Base-by-base conservation (phyloP, 495 filamentous ascomycete genomes). In the Podospora pseudopauciseta region DNA sequence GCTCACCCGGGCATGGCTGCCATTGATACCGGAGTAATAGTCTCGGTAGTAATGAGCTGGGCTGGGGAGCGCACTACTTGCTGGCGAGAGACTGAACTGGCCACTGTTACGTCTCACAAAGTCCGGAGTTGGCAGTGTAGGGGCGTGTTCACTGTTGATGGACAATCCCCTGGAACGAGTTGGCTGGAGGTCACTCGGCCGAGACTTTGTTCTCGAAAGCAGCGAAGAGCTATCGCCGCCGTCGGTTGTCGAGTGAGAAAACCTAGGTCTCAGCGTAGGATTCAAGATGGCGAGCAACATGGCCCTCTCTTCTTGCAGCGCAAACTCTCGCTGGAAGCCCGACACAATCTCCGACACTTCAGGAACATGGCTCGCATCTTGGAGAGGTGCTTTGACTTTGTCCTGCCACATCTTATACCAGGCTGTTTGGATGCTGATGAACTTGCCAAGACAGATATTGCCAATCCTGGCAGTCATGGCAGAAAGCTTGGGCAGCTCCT, bases 401-500 rank as follows among this genome's bases (percentile, higher is more conserved):
- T 87, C 86, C 70, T 91, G 89, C 87, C 93, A 91, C 16, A 90
- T 86, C 30, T 82, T 81, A 70, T 86, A 92, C 93, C 93, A 99
- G 19, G 88, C 79, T 2, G 85, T 81, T 69, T 97, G 93, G 54
- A 96, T 87, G 66, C 90, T 83, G 64, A 97, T 86, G 71, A 97
- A 92, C 73, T 91, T 92, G 66, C 84, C 86, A 39, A 97, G 79
- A 68, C 91, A 93, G 0, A 89, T 88, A 70, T 93, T 89, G 69
- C 93, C 90, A 60, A 97, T 79, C 71, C 88, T 90, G 63, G 88
- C 89, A 0, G 93, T 97, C 61, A 93, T 77, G 13, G 78, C 78
- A 68, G 92, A 97, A 15, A 99, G 87, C 73, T 89, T 91, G 13
- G 95, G 95, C 28, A 99, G 83, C 72, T 98, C 94, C 56, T 94